Base-by-base conservation (phyloP, 2,329 filamentous ascomycete genomes). In the Diaporthe vaccinii region DNA sequence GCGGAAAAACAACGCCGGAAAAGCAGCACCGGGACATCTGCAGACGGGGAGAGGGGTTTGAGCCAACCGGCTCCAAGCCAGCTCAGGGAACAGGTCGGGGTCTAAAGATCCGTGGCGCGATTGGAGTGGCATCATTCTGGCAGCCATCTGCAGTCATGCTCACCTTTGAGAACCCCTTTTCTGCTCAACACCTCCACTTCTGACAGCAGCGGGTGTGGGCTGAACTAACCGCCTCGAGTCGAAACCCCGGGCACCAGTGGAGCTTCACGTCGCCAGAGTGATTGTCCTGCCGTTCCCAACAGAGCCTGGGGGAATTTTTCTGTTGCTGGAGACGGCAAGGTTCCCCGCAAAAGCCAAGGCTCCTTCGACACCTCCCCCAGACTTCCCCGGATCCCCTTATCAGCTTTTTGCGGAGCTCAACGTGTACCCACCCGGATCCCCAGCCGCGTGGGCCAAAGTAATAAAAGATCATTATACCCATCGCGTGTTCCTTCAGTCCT, bases 341-440 rank as follows among this genome's bases (percentile, higher is more conserved):
- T 68, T 68, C 65, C 65, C 65, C 65, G 65, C 65, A 68, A 68
- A 68, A 68, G 65, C 65, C 65, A 68, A 68, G 65, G 17, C 65
- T 68, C 65, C 65, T 53, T 39, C 65, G 46, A 53, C 31, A 17
- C 14, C 31, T 53, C 46, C 62, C 65, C 65, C 65, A 68, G 65
- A 68, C 46, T 68, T 39, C 65, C 65, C 65, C 65, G 65, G 62
- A 68, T 68, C 49, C 34, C 46, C 22, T 68, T 39, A 39, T 53
- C 65, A 39, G 31, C 4, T 20, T 53, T 20, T 53, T 68, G 65
- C 34, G 65, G 65, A 68, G 65, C 34, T 39, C 31, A 46, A 22
- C 41, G 7, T 25, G 34, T 53, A 34, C 31, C 31, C 65, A 53
- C 46, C 9, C 46, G 65, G 46, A 68, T 53, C 39, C 25, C 59